Base-by-base conservation (phyloP, 305 asterid species). In the Plantago rigida region DNA sequence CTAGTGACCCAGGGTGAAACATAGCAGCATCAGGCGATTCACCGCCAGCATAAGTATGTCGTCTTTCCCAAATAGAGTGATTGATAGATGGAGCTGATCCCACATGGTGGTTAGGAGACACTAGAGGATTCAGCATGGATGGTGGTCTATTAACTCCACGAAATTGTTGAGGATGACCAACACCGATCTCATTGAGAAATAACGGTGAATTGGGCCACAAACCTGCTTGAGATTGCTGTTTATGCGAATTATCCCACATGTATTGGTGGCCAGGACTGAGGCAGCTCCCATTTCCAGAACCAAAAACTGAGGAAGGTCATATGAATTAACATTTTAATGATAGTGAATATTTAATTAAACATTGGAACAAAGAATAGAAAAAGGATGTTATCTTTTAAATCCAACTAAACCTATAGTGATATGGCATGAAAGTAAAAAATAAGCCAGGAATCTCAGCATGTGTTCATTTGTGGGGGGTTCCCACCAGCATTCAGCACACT, bases 1-100 rank as follows among this genome's bases (percentile, higher is more conserved):
- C 99, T 56, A 92, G 89, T 48, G 96, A 88, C 69, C 95, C 97
- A n/a, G 96, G 95, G 73, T 83, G 95, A 63, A 88, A 82, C 49
- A 73, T 84, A 65, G 96, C 68, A 68, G 87, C 83, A 79, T 92
- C 98, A 19, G 95, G 87, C 51, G 96, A 84, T 44, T 84, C 95
- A 59, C 83, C 5, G 8, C 13, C 92, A 13, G 86, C 73, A 73
- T 77, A 88, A 51, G 86, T 73, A 59, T 74, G 84, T 39, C 82
- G 78, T 59, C 89, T 78, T 54, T 92, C 97, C 99, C 96, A 88
- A 47, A 82, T 71, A 71, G 96, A 79, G 61, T 76, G 93, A 79
- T 86, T 86, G 63, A 82, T 79, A 53, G 96, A 84, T 36, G 96
- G 98, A 3, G 98, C 96, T 10, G 98, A 91, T 47, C 96, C 95